Evolutionary conservation across 352 stramenopile genomes (phyloP), one percentile per base, ranked within the genome.

Genomic region (Aphanomyces cochlioides): DNA sequence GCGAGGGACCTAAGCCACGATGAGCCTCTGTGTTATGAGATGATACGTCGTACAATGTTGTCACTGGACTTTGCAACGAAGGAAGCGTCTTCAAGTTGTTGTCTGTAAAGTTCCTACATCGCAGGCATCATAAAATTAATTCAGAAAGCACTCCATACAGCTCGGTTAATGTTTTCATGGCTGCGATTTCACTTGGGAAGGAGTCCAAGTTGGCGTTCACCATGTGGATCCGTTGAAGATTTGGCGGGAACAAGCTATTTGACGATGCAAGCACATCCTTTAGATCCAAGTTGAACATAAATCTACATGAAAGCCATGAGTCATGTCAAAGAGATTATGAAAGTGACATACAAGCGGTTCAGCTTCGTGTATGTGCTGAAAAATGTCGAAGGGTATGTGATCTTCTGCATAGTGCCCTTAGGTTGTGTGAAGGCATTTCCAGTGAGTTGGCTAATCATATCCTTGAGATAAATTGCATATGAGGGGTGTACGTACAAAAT

Each of bases 61-160:
- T 19, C n/a, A 77, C 28, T 5, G 38, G n/a, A 7, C 63, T 48
- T 7, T 71, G 37, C 2, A 60, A 37, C 17, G 65, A 67, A 8
- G 76, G 61, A 57, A 89, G 84, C 8, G 76, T 67, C 12, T 67
- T 83, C 17, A 89, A 73, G 36, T 72, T 47, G 69, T 89, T 89
- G 10, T 78, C 70, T 3, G 69, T 72, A 61, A 88, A 47, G 56
- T 88, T 75, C 15, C 59, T 67, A 56, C 21, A 17, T n/a, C 1
- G 79, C 10, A 34, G 12, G 10, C 28, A 1, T 43, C n/a, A n/a
- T 67, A 45, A 45, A 7, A 1, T 36, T 10, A 4, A 5, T 5
- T 6, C 41, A 6, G 10, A 19, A 17, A 40, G 41, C 41, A 48
- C 39, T 19, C 70, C 47, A 13, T 71, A 75, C 56, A 58, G n/a